phyloP scores from a whole-genome alignment of 2,329 filamentous ascomycete genomes.

The Xylariales sp. region DNA sequence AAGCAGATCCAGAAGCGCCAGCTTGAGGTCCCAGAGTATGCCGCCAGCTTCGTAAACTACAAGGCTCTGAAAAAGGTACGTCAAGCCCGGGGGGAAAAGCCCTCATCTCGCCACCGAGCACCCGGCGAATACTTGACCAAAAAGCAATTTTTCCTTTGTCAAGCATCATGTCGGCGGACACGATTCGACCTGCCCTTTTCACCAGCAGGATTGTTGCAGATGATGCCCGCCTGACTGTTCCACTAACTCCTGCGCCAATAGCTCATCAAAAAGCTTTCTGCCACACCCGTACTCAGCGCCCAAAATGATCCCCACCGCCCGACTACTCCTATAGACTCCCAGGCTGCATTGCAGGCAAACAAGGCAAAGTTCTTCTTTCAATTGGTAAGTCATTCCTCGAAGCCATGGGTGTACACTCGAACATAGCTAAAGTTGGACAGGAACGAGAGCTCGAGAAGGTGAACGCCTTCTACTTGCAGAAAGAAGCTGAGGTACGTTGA shows the following conservation, averaged over 20 bases:
- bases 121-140: conserved; percentile 1
- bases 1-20: conserved; percentile 99
- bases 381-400: conserved; percentile 57
- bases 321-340: conserved; percentile 61
- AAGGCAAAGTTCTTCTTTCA: conserved; percentile 99
- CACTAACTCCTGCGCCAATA: conserved; percentile 39
- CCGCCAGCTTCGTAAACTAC: conserved; percentile 98
- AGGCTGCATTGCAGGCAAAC: conserved; percentile 88
- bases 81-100: conserved; percentile 11
- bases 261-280: conserved; percentile 98
- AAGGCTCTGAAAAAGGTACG: conserved; percentile 96
- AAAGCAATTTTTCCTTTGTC: too few relatives aligned
- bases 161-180: too few relatives aligned
- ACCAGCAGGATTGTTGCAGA: too few relatives aligned
- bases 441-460: conserved; percentile 98
- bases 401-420: conserved; percentile 1
- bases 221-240: too few relatives aligned
- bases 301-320: conserved; percentile 59
- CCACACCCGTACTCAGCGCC: conserved; percentile 77
- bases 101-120: too few relatives aligned
- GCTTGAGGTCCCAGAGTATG: conserved; percentile 98
- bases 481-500: conserved; percentile 82
- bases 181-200: too few relatives aligned
- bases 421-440: conserved; percentile 47
- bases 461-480: conserved; percentile 95